Conservation (phyloP, 148 eudicot species). For the Tetragonia tetragonoides region DNA sequence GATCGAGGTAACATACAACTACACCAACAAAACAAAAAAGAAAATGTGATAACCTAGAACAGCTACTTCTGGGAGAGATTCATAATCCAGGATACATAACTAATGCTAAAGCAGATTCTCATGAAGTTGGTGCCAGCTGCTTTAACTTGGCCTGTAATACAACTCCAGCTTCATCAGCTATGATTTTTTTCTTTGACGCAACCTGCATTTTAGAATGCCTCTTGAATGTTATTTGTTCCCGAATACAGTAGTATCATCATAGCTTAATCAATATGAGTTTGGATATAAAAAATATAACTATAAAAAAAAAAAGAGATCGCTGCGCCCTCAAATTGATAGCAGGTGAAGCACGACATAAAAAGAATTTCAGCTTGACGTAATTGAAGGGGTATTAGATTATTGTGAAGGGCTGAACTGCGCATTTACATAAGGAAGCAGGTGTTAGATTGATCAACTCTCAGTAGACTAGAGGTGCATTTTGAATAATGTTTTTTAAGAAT, state of each 20-base stretch:
- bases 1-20: background rate
- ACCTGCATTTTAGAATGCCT: conserved; percentile 47
- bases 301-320: no score
- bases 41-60: background rate
- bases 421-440: no score
- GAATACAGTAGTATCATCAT: background rate
- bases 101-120: conserved; percentile 16
- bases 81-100: conserved; percentile 11
- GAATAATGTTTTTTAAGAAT: no score
- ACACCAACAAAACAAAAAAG: background rate
- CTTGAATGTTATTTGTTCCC: conserved; percentile 1
- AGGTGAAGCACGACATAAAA: no score
- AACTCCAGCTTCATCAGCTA: conserved; percentile 76
- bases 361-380: no score
- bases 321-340: no score
- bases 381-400: no score
- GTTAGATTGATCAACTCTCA: no score
- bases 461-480: no score
- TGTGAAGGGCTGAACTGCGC: no score
- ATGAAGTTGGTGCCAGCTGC: conserved; percentile 60
- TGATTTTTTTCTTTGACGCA: conserved; percentile 70
- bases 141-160: conserved; percentile 78
- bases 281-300: no score
- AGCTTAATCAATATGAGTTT: no score
- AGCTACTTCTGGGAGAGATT: background rate